Percentiles rank a stretch among this genome's conserved stretches.
These are phyloP conservation scores for Periconia sp. DNA, from an alignment of 2,329 filamentous ascomycete species.

Conservation along the genomic window DNA sequence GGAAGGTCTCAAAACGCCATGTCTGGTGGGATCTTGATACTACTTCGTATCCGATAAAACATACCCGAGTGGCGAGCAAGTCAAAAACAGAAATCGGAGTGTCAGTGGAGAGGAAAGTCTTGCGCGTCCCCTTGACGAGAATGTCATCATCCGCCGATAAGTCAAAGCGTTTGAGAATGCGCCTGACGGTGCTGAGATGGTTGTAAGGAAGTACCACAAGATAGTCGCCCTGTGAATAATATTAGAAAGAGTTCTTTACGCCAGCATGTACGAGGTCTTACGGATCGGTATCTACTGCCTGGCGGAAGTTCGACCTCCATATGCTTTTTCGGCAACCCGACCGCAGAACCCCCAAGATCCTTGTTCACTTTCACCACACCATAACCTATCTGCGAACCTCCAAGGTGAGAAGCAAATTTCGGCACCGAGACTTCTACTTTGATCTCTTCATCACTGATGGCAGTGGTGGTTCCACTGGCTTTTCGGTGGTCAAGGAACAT, in stretches of 20 bases:
- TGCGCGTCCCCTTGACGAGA: slow-evolving; percentile 12
- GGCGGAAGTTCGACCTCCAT: slow-evolving; percentile 32
- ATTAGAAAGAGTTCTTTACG: not conserved
- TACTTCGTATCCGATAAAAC: too few species aligned
- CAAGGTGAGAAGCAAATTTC: slow-evolving; percentile 12
- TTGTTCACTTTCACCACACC: slow-evolving; percentile 10
- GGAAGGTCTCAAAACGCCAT: too few species aligned
- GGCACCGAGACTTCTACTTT: slow-evolving; percentile 8
- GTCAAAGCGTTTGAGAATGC: slow-evolving; percentile 18
- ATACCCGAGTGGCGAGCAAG: slow-evolving; percentile 13
- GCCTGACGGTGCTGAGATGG: slow-evolving; percentile 15
- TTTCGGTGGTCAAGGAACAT: slow-evolving; percentile 13
- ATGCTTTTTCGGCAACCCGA: slow-evolving; percentile 22
- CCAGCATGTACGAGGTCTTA: not conserved
- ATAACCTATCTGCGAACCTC: slow-evolving; percentile 11
- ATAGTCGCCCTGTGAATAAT: slow-evolving; percentile 61
- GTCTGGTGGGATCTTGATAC: too few species aligned
- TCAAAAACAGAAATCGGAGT: slow-evolving; percentile 11
- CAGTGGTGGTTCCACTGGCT: slow-evolving; percentile 1
- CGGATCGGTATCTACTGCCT: slow-evolving; percentile 59
- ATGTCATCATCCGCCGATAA: slow-evolving; percentile 13
- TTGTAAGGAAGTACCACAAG: slow-evolving; percentile 72
- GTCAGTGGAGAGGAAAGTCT: slow-evolving; percentile 10
- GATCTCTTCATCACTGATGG: slow-evolving; percentile 4
- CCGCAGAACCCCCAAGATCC: slow-evolving; percentile 10